Percentiles rank a stretch among this genome's conserved stretches.
phyloP scores from a whole-genome alignment of 2,329 filamentous ascomycete genomes.

The Endoconidiophora polonica region DNA sequence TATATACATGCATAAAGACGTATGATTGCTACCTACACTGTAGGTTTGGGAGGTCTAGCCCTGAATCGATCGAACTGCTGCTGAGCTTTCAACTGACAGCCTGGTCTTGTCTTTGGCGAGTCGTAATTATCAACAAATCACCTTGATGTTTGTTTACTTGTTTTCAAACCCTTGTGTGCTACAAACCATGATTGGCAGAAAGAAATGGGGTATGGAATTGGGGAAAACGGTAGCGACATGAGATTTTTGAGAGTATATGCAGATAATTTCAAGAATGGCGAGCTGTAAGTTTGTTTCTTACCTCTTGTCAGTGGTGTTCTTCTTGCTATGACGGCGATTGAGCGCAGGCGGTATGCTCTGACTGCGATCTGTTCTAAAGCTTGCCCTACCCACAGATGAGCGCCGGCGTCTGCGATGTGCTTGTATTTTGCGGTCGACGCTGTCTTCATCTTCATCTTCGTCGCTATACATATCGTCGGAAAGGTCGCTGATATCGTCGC shows the following conservation, averaged over 20 bases:
- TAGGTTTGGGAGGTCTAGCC: too few species aligned
- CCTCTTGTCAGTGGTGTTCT: not conserved
- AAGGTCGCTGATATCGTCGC: conserved; percentile 4
- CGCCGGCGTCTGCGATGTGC: conserved; percentile 1
- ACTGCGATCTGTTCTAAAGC: conserved; percentile 3
- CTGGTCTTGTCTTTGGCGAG: too few species aligned
- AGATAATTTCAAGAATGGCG: too few species aligned
- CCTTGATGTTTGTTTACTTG: too few species aligned
- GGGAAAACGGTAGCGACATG: not conserved
- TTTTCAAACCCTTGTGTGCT: too few species aligned
- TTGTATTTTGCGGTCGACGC: conserved; percentile 1
- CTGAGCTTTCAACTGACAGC: too few species aligned
- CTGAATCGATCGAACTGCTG: too few species aligned
- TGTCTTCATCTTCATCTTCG: not conserved
- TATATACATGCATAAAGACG: not conserved
- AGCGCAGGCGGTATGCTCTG: conserved; percentile 3
- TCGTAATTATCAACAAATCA: too few species aligned
- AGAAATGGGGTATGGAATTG: not conserved
- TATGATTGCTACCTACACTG: not conserved
- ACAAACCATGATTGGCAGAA: not conserved
- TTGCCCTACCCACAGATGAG: conserved; percentile 4
- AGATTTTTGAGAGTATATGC: too few species aligned
- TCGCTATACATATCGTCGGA: conserved; percentile 1
- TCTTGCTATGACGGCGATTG: not conserved
- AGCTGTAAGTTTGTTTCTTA: too few species aligned